Evolutionary conservation across 306 rosid genomes (phyloP).

Genomic region (Sindora glabra): DNA sequence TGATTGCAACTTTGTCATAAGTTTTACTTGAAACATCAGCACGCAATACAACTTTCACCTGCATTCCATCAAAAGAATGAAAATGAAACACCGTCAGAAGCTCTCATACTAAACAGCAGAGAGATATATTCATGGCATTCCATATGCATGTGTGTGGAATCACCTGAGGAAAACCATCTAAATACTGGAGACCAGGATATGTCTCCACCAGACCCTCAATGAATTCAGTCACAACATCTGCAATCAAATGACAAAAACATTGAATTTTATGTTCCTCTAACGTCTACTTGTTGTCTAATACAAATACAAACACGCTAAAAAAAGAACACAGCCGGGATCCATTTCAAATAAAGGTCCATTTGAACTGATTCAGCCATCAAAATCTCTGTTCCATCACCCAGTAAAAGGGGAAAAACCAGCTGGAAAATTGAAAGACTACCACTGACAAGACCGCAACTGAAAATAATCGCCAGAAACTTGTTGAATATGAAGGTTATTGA

Average conservation of each 20-base stretch:
- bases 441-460: no score
- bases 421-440: no score
- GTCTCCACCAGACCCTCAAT: slow-evolving; percentile 97
- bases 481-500: no score
- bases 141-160: neutral
- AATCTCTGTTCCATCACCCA: no score
- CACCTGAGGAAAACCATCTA: slow-evolving; percentile 94
- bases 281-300: no score
- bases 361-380: no score
- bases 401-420: no score
- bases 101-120: neutral
- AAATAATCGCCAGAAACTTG: no score
- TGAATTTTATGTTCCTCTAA: no score
- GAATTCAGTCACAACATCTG: slow-evolving; percentile 91
- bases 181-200: slow-evolving; percentile 77
- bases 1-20: slow-evolving; percentile 79
- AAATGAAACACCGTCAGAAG: neutral
- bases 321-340: no score
- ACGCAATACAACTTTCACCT: slow-evolving; percentile 95
- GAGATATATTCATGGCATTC: neutral
- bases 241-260: slow-evolving; percentile 17
- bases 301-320: no score
- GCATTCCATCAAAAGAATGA: slow-evolving; percentile 6
- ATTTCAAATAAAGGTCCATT: no score
- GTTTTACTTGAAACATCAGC: slow-evolving; percentile 69